phyloP scores from a whole-genome alignment of 495 filamentous ascomycete genomes.

The Glonium stellatum region DNA sequence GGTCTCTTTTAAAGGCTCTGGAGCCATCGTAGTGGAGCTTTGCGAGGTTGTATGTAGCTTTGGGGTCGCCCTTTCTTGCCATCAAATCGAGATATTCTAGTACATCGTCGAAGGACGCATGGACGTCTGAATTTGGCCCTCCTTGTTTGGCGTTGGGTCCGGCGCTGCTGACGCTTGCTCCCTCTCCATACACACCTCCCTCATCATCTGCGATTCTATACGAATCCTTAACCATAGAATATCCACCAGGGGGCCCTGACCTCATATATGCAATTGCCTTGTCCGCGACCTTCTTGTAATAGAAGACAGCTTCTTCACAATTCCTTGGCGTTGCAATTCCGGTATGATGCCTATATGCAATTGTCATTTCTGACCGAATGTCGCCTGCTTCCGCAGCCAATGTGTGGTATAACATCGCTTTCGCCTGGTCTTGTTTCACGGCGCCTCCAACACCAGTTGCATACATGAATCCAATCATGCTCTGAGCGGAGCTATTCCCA shows the following conservation, averaged over 20 bases:
- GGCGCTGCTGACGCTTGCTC: slow-evolving; percentile 83
- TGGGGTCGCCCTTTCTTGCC: slow-evolving; percentile 87
- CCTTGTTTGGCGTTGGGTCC: slow-evolving; percentile 75
- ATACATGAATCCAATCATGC: slow-evolving; percentile 96
- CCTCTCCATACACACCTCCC: slow-evolving; percentile 91
- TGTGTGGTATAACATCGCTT: slow-evolving; percentile 86
- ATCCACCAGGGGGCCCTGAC: slow-evolving; percentile 86
- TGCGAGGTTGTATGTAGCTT: slow-evolving; percentile 82
- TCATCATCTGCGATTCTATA: slow-evolving; percentile 81
- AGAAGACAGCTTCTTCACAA: slow-evolving; percentile 76
- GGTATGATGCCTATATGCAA: slow-evolving; percentile 76
- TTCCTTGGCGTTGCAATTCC: slow-evolving; percentile 80
- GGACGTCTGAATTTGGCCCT: slow-evolving; percentile 59
- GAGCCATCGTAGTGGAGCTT: slow-evolving; percentile 88
- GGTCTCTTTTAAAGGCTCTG: slow-evolving; percentile 63
- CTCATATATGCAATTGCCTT: slow-evolving; percentile 82
- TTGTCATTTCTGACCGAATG: slow-evolving; percentile 85
- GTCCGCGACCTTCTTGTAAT: slow-evolving; percentile 90
- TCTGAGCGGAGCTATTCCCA: slow-evolving; percentile 85
- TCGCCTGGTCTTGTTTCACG: slow-evolving; percentile 83
- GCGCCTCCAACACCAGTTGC: slow-evolving; percentile 81
- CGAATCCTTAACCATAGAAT: slow-evolving; percentile 62
- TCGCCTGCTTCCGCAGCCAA: slow-evolving; percentile 84
- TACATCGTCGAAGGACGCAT: slow-evolving; percentile 84
- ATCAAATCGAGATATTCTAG: slow-evolving; percentile 92